Base-by-base conservation (phyloP, 306 rosid genomes). In the Sindora glabra region DNA sequence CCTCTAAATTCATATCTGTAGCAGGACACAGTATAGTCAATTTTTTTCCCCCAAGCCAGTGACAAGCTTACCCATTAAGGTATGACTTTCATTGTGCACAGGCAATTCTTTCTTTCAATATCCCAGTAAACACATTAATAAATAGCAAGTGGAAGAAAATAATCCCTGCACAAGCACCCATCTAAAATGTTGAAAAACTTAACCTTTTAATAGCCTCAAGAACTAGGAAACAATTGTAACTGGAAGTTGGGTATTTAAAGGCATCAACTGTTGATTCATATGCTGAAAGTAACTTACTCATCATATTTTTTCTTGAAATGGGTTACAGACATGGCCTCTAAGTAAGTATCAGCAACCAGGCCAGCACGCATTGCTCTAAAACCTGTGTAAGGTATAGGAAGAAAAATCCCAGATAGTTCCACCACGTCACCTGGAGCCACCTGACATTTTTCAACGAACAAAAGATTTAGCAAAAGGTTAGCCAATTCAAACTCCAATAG, bases 301-400 rank as follows among this genome's bases (percentile, higher is more conserved):
- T 92, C 97, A 56, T 92, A 92, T 92, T 79, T 81, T 77, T 86
- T 92, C 94, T 92, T 92, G 73, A 82, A 84, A 78, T 92, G 99
- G 48, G 78, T 70, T 30, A 92, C 79, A 61, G 99, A 92, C 99
- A 89, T 92, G 78, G 94, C 94, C 74, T 92, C 99, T 79, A 92
- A 73, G 85, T 79, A 92, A 29, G 99, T 92, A 62, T 92, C 99
- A 38, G 99, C 97, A 74, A 92, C 95, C 50, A 92, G 72, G 64
- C 99, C 97, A 15, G 97, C 99, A 12, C 94, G 95, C 99, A 92
- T 86, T 74, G 99, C 99, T 78, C 94, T 82, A 66, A 52, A 92
- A 54, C 99, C 99, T 72, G 80, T 67, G 49, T 89, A 92, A 32
- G 97, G 95, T 60, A 89, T 89, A 67, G 96, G 99, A 69, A 92